These are phyloP conservation scores for Blastocystis sp. DNA, from an alignment of 352 stramenopile species.

Conservation along the genomic window DNA sequence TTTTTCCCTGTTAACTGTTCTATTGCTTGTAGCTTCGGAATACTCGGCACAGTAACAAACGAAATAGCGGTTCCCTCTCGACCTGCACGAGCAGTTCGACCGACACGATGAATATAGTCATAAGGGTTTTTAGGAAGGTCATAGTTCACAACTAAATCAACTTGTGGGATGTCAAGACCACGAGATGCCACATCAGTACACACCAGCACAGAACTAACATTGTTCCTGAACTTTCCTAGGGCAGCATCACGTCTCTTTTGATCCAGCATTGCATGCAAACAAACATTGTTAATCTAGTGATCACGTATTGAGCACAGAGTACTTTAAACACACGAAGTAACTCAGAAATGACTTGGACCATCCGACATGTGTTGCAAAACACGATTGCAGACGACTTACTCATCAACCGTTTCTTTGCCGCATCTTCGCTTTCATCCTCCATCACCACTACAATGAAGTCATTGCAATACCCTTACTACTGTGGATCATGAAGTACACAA, in stretches of 20 bases:
- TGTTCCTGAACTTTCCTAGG: slow-evolving; percentile 92
- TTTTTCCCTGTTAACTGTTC: slow-evolving; percentile 81
- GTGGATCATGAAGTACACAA: slow-evolving; percentile 78
- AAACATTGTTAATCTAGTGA: slow-evolving; percentile 78
- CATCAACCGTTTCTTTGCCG: slow-evolving; percentile 66
- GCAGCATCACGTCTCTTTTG: slow-evolving; percentile 85
- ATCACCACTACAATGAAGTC: slow-evolving; percentile 63
- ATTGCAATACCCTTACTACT: not conserved
- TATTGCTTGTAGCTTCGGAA: slow-evolving; percentile 84
- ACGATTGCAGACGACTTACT: slow-evolving; percentile 78
- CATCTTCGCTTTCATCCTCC: slow-evolving; percentile 68
- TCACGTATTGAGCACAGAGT: not conserved
- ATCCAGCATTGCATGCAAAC: slow-evolving; percentile 88
- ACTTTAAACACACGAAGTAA: slow-evolving; percentile 81
- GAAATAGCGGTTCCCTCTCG: slow-evolving; percentile 82
- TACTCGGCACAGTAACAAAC: slow-evolving; percentile 83
- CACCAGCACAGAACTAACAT: slow-evolving; percentile 83
- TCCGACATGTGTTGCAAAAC: slow-evolving; percentile 91
- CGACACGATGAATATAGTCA: slow-evolving; percentile 95
- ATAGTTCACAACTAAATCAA: slow-evolving; percentile 93
- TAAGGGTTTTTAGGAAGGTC: slow-evolving; percentile 87
- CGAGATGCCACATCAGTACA: slow-evolving; percentile 91
- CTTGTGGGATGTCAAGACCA: slow-evolving; percentile 89
- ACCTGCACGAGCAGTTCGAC: slow-evolving; percentile 85
- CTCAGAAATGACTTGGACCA: slow-evolving; percentile 85